These are phyloP conservation scores for Jamesozyma lodderae DNA, from an alignment of 805 yeast genomes.

Conservation along the genomic window DNA sequence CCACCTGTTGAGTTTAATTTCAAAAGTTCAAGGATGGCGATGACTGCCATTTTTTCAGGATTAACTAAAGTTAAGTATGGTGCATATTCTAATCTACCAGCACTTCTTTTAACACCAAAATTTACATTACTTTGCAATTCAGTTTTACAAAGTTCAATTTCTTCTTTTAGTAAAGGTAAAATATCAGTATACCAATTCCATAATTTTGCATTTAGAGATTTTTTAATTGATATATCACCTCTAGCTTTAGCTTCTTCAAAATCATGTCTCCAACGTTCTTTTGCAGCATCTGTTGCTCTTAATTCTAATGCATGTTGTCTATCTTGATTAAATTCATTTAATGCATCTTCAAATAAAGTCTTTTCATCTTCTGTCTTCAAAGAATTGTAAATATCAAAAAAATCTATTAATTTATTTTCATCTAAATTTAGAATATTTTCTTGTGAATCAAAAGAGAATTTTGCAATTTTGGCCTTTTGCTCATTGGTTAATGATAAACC, in stretches of 20 bases:
- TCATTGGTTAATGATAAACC: slow-evolving; percentile 35
- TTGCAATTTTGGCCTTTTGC: slow-evolving; percentile 24
- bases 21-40: slow-evolving; percentile 74
- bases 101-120: neutral
- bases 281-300: slow-evolving; percentile 76
- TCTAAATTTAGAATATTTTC: slow-evolving; percentile 28
- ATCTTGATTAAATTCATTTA: slow-evolving; percentile 62
- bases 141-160: slow-evolving; percentile 46
- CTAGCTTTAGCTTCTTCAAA: slow-evolving; percentile 56
- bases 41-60: slow-evolving; percentile 74
- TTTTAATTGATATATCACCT: slow-evolving; percentile 47
- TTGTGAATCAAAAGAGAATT: slow-evolving; percentile 31
- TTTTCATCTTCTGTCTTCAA: slow-evolving; percentile 42
- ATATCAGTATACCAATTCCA: slow-evolving; percentile 79
- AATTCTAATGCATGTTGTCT: slow-evolving; percentile 70
- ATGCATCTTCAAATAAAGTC: slow-evolving; percentile 49
- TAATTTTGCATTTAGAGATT: slow-evolving; percentile 59
- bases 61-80: slow-evolving; percentile 67
- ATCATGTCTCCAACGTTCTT: slow-evolving; percentile 80
- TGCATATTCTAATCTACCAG: slow-evolving; percentile 48
- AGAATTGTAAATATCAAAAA: slow-evolving; percentile 54
- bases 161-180: slow-evolving; percentile 62
- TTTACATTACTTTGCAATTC: slow-evolving; percentile 21
- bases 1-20: slow-evolving; percentile 70
- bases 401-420: slow-evolving; percentile 37